Percentiles rank a stretch among this genome's conserved stretches.
Conservation (phyloP, 257 asterid species). For the Jasminum sambac region DNA sequence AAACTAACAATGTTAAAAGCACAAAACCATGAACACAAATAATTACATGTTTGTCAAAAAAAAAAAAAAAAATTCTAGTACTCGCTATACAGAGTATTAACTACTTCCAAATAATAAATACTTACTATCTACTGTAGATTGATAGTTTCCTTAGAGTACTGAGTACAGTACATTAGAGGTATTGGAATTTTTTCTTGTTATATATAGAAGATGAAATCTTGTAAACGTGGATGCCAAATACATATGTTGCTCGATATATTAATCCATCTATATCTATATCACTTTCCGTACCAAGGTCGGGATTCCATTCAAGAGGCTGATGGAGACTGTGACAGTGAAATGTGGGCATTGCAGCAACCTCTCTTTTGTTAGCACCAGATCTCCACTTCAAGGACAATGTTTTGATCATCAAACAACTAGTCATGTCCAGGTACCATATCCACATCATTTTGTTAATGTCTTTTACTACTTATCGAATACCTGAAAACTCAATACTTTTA, state of each 20-base stretch:
- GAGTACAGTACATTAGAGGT: no score
- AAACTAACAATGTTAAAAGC: neutral
- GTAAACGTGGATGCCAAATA: neutral
- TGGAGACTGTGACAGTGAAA: slow-evolving; percentile 94
- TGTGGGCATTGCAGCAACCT: slow-evolving; percentile 98
- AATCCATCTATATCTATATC: no score
- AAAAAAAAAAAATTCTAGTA: neutral
- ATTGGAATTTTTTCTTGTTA: no score
- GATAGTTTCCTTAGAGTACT: no score
- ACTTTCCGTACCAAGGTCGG: slow-evolving; percentile 53
- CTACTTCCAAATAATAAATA: no score
- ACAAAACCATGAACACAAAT: neutral
- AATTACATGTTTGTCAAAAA: neutral
- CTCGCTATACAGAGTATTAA: no score
- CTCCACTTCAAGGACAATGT: slow-evolving; percentile 61
- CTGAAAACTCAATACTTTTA: no score
- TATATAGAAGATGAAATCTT: neutral
- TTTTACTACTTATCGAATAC: no score
- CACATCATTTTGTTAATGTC: neutral
- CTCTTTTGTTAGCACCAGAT: slow-evolving; percentile 74
- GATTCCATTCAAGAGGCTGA: slow-evolving; percentile 88
- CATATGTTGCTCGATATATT: no score
- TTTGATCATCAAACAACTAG: slow-evolving; percentile 54
- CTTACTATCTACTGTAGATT: no score
- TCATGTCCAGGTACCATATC: slow-evolving; percentile 37